These are phyloP conservation scores for Hemileccinum rubropunctum DNA, from an alignment of 768 basidiomycete genomes.

Conservation along the genomic window DNA sequence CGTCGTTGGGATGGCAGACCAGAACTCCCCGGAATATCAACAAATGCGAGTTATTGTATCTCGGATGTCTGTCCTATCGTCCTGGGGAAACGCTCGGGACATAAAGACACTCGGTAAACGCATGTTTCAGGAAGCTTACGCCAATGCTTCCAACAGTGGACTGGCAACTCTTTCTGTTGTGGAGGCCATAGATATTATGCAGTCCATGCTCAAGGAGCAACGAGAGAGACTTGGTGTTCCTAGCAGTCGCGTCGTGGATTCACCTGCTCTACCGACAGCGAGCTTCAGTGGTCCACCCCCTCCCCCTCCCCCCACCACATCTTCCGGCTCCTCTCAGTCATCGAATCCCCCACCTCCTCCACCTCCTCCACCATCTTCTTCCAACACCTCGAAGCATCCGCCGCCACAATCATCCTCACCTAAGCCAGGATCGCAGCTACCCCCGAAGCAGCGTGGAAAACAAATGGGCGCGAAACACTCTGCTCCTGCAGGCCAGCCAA, in stretches of 20 bases:
- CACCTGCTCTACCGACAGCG: constrained; percentile 16
- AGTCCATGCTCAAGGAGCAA: constrained; percentile 21
- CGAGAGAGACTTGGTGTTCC: constrained; percentile 26
- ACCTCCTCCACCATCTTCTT: constrained; percentile 13
- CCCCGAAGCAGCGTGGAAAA: constrained; percentile 2
- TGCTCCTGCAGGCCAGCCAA: constrained; percentile 2
- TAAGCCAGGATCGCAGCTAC: constrained; percentile 4
- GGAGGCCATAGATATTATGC: constrained; percentile 30
- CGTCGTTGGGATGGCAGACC: constrained; percentile 33
- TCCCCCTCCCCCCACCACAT: constrained; percentile 18
- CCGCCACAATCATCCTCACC: neutral
- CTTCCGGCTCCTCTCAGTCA: constrained; percentile 18
- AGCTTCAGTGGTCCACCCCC: constrained; percentile 19
- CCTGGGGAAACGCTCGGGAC: constrained; percentile 73
- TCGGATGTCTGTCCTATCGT: constrained; percentile 42
- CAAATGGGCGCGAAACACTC: neutral
- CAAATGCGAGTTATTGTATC: constrained; percentile 40
- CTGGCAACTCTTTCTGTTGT: constrained; percentile 22
- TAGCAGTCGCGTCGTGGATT: neutral
- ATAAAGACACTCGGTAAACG: constrained; percentile 51
- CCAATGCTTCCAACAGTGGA: constrained; percentile 17
- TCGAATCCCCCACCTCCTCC: constrained; percentile 23
- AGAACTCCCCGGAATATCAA: neutral
- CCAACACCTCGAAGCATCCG: neutral
- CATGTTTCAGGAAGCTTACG: constrained; percentile 43